Evolutionary conservation across 495 filamentous ascomycete species (phyloP).

Genomic region (Podospora bellae-mahoneyi): DNA sequence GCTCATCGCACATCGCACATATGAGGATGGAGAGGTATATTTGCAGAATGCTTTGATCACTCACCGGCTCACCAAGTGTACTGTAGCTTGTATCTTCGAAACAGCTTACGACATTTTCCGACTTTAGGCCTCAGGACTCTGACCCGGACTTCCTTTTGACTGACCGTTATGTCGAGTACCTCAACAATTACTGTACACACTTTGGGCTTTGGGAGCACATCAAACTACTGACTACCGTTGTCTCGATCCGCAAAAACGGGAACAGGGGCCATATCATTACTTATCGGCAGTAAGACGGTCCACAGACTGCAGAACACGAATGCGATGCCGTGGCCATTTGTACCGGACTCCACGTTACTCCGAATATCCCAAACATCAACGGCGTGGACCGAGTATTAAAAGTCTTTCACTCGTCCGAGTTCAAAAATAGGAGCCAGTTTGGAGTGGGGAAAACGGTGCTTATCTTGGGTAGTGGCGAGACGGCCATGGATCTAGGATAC

Average conservation of each 20-base stretch:
- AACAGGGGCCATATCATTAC: constrained; percentile 23
- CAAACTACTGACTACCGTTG: constrained; percentile 32
- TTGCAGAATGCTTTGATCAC: constrained; percentile 4
- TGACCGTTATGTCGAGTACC: constrained; percentile 35
- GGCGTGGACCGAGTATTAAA: constrained; percentile 40
- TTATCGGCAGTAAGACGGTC: too few relatives aligned
- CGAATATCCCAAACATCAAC: constrained; percentile 37
- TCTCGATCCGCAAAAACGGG: constrained; percentile 21
- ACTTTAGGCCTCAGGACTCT: constrained; percentile 31
- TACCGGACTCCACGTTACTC: constrained; percentile 20
- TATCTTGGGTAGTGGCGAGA: constrained; percentile 46
- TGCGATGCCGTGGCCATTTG: constrained; percentile 42
- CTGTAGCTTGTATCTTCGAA: constrained; percentile 42
- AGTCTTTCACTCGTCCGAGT: constrained; percentile 42
- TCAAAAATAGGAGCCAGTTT: constrained; percentile 41
- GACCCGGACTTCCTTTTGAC: constrained; percentile 39
- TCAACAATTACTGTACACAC: constrained; percentile 39
- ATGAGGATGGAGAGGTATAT: constrained; percentile 37
- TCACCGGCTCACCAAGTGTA: too few relatives aligned
- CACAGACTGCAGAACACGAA: constrained; percentile 22
- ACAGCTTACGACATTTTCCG: constrained; percentile 42
- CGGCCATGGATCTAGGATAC: constrained; percentile 42
- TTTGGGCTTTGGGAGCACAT: constrained; percentile 43
- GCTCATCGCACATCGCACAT: constrained; percentile 30
- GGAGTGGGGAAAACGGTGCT: constrained; percentile 37